Conservation (phyloP, 2,329 filamentous ascomycete species). For the Trichocomaceae sp. region DNA sequence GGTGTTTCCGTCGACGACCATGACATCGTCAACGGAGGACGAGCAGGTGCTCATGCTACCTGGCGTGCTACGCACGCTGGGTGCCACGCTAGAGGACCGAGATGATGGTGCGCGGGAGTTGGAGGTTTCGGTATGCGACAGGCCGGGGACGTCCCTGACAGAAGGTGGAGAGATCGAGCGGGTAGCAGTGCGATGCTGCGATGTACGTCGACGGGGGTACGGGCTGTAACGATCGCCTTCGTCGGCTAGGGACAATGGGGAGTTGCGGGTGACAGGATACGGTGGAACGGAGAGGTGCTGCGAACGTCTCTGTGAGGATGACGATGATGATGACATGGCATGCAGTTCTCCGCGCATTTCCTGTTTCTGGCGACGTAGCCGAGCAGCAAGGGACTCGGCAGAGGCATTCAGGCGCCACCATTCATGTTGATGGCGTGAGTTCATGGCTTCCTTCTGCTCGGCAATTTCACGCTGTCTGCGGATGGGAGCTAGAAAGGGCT, state of each 20-base stretch:
- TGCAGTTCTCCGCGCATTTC: slow-evolving; percentile 25
- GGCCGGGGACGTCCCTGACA: slow-evolving; percentile 37
- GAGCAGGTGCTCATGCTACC: slow-evolving; percentile 37
- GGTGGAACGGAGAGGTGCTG: slow-evolving; percentile 26
- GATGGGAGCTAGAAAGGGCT: slow-evolving; percentile 82
- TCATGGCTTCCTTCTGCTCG: slow-evolving; percentile 45
- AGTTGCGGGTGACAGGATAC: slow-evolving; percentile 23
- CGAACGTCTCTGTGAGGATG: slow-evolving; percentile 19
- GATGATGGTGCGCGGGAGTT: slow-evolving; percentile 34
- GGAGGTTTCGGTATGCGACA: slow-evolving; percentile 37
- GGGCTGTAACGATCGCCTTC: slow-evolving; percentile 31
- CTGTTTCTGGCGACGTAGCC: slow-evolving; percentile 32
- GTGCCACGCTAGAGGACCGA: slow-evolving; percentile 38
- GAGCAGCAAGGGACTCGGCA: slow-evolving; percentile 29
- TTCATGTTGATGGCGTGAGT: slow-evolving; percentile 32
- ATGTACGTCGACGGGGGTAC: slow-evolving; percentile 30
- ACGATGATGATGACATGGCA: not conserved
- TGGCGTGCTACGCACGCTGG: slow-evolving; percentile 39
- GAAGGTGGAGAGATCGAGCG: slow-evolving; percentile 41
- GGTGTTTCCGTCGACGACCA: slow-evolving; percentile 27
- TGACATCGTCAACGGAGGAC: slow-evolving; percentile 28
- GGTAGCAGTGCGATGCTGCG: slow-evolving; percentile 27
- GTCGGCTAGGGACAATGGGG: slow-evolving; percentile 25
- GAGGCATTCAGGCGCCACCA: slow-evolving; percentile 33
- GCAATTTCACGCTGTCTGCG: slow-evolving; percentile 53